These are phyloP conservation scores for Dendrobium chrysotoxum DNA, from an alignment of 106 monocot genomes.

Conservation along the genomic window DNA sequence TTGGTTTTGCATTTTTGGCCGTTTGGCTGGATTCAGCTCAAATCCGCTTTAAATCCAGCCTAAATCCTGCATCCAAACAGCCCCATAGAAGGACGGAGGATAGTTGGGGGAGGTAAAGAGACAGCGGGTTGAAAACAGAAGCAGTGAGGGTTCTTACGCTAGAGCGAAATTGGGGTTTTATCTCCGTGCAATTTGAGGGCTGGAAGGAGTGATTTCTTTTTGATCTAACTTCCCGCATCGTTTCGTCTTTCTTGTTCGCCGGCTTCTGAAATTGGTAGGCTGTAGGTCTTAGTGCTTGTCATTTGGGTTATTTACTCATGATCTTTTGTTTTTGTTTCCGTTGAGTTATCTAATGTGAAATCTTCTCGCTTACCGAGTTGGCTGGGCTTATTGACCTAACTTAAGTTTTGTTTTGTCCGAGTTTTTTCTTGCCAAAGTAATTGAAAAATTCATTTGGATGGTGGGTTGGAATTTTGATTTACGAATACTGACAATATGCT, in stretches of 20 bases:
- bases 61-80: no score
- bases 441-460: not conserved
- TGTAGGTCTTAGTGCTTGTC: not conserved
- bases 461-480: not conserved
- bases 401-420: no score
- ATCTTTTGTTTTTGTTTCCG: not conserved
- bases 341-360: not conserved
- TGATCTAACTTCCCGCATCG: not conserved
- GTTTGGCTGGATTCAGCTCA: no score
- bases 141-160: not conserved
- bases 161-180: not conserved
- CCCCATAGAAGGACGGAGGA: not conserved
- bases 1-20: no score
- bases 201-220: not conserved
- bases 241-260: not conserved
- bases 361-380: not conserved
- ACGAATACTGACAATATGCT: no score
- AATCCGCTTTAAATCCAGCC: no score
- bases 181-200: not conserved
- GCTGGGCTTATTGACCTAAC: not conserved
- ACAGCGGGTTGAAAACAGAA: not conserved
- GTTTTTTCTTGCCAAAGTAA: no score
- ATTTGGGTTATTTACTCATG: not conserved
- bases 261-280: not conserved
- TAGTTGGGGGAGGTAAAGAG: not conserved